Conservation (phyloP, 1,284 basidiomycete species). For the Heterobasidion irregulare region DNA sequence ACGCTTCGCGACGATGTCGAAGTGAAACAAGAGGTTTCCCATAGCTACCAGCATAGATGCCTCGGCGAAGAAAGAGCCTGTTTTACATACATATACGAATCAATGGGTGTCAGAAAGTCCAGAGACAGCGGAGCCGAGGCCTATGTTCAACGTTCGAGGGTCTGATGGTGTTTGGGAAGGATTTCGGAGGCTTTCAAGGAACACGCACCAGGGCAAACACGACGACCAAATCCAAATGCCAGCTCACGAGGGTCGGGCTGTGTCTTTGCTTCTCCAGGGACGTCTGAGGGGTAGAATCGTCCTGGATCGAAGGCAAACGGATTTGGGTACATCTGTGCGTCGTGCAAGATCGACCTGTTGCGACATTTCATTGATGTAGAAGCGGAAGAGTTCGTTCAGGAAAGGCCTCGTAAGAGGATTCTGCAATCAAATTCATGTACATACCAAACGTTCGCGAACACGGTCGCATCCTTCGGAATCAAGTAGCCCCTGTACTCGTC, state of each 20-base stretch:
- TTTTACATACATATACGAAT: too few species aligned
- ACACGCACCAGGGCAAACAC: not conserved
- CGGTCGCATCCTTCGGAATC: constrained; percentile 10
- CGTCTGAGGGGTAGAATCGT: constrained; percentile 25
- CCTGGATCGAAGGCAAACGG: constrained; percentile 40
- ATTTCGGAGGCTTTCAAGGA: not conserved
- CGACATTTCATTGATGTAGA: not conserved
- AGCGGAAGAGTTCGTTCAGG: not conserved
- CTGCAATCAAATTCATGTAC: constrained; percentile 6
- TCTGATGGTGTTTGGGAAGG: too few species aligned
- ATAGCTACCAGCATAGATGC: constrained; percentile 45
- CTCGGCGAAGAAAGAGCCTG: constrained; percentile 35
- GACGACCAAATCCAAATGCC: constrained; percentile 44
- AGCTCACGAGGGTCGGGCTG: constrained; percentile 33
- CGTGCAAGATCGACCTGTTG: constrained; percentile 10
- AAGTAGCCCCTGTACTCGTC: constrained; percentile 9
- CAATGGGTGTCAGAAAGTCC: too few species aligned
- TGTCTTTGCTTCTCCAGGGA: constrained; percentile 21
- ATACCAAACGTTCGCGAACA: constrained; percentile 40
- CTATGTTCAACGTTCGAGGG: too few species aligned
- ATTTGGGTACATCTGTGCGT: constrained; percentile 37
- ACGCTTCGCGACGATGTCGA: constrained; percentile 26
- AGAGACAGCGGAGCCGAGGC: too few species aligned
- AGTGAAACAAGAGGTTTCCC: constrained; percentile 39
- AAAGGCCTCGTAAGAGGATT: not conserved